These are phyloP conservation scores for Mycena crocata DNA, from an alignment of 768 basidiomycete genomes.

Conservation along the genomic window DNA sequence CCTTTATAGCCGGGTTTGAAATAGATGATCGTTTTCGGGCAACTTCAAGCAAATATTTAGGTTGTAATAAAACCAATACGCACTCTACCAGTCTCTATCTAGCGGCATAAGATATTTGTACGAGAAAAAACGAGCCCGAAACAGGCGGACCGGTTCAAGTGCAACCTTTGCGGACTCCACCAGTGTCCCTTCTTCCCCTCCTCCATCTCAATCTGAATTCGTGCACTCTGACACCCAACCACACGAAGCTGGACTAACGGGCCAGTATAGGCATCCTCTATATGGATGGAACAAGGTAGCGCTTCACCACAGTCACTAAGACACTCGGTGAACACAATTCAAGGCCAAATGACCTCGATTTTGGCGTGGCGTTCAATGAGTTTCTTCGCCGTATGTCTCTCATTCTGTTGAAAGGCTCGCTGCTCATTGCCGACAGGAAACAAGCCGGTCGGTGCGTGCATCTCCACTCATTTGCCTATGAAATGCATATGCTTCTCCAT, in stretches of 20 bases:
- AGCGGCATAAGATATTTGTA: too few species aligned
- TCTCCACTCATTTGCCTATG: neutral
- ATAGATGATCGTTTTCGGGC: too few species aligned
- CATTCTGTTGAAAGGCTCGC: constrained; percentile 10
- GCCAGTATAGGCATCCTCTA: constrained; percentile 72
- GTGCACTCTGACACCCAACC: constrained; percentile 62
- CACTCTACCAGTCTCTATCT: too few species aligned
- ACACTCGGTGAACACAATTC: constrained; percentile 38
- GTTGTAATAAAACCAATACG: too few species aligned
- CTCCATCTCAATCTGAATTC: constrained; percentile 24
- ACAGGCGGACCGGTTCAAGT: too few species aligned
- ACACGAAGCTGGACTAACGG: constrained; percentile 80
- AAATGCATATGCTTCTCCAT: neutral
- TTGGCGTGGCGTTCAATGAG: constrained; percentile 73
- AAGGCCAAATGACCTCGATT: constrained; percentile 71
- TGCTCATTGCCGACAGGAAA: constrained; percentile 63
- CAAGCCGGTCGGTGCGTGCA: constrained; percentile 69
- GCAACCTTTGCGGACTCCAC: constrained; percentile 33
- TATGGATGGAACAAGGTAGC: constrained; percentile 84
- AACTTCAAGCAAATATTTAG: too few species aligned
- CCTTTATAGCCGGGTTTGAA: constrained; percentile 29
- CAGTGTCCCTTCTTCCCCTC: constrained; percentile 31
- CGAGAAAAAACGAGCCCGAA: too few species aligned
- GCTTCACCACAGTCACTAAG: constrained; percentile 9
- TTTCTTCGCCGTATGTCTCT: constrained; percentile 69